phyloP scores from a whole-genome alignment of 2,329 filamentous ascomycete species.

The Aschersonia sp. region DNA sequence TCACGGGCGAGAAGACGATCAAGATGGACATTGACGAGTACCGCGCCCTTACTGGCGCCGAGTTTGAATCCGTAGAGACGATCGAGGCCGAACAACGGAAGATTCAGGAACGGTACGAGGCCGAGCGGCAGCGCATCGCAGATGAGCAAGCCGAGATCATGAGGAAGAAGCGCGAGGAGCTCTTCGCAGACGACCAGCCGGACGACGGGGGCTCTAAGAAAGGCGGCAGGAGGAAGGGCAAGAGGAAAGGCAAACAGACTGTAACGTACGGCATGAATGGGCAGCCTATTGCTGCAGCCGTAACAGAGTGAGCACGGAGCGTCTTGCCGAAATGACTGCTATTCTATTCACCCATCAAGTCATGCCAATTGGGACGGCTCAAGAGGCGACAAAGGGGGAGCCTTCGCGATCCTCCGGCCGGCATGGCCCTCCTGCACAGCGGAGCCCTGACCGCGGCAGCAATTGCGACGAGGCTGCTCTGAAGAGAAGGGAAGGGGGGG shows the following conservation, averaged over 20 bases:
- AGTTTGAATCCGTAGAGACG: slow-evolving; percentile 39
- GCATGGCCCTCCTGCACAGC: too few relatives aligned
- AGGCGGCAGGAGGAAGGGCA: slow-evolving; percentile 16
- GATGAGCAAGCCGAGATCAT: slow-evolving; percentile 33
- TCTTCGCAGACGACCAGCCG: slow-evolving; percentile 28
- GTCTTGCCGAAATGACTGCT: neutral
- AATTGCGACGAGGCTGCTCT: too few relatives aligned
- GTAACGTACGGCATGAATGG: slow-evolving; percentile 22
- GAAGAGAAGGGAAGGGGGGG: too few relatives aligned
- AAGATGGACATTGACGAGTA: slow-evolving; percentile 47
- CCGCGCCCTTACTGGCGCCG: slow-evolving; percentile 34
- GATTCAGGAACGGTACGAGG: slow-evolving; percentile 28
- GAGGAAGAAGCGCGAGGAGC: slow-evolving; percentile 31
- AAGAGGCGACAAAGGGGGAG: too few relatives aligned
- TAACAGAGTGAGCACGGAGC: neutral
- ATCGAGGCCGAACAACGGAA: slow-evolving; percentile 40
- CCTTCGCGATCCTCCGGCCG: too few relatives aligned
- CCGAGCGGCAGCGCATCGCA: slow-evolving; percentile 24
- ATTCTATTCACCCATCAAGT: neutral
- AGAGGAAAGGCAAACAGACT: slow-evolving; percentile 15
- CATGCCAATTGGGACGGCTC: neutral
- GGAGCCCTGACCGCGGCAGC: too few relatives aligned
- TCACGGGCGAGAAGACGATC: slow-evolving; percentile 44
- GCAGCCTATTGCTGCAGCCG: slow-evolving; percentile 15
- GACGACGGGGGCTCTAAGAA: slow-evolving; percentile 11